Conservation (phyloP, 768 basidiomycete genomes). For the Chalciporus pseudorubinellus region DNA sequence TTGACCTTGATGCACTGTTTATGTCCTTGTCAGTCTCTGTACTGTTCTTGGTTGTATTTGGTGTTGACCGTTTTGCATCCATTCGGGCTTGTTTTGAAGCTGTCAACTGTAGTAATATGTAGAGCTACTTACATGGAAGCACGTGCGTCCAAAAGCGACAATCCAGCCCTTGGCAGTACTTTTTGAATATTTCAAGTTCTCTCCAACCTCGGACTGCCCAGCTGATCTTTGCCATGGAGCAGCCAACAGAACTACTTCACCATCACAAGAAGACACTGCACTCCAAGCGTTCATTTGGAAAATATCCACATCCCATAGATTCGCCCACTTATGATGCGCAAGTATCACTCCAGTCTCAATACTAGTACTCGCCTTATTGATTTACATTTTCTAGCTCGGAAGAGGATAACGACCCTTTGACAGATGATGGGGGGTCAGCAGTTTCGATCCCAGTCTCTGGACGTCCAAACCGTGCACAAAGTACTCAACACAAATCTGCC, state of each 20-base stretch:
- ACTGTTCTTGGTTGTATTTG: background rate
- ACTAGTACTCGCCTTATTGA: background rate
- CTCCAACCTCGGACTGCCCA: background rate
- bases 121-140: background rate
- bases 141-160: background rate
- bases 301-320: constrained; percentile 57
- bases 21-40: background rate
- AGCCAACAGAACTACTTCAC: constrained; percentile 22
- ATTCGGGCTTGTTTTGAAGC: background rate
- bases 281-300: constrained; percentile 67
- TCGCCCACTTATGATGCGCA: constrained; percentile 79
- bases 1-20: background rate
- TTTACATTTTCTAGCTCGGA: constrained; percentile 54
- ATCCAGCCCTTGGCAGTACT: no score
- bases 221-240: constrained; percentile 19
- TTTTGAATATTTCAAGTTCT: no score
- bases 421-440: constrained; percentile 65
- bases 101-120: background rate
- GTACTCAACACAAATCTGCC: constrained; percentile 28
- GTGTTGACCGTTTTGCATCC: background rate
- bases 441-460: constrained; percentile 41
- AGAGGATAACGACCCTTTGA: constrained; percentile 85
- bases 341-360: constrained; percentile 19
- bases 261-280: constrained; percentile 36
- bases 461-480: constrained; percentile 24